phyloP scores from a whole-genome alignment of 768 basidiomycete genomes.

The Termitomyces sp. region DNA sequence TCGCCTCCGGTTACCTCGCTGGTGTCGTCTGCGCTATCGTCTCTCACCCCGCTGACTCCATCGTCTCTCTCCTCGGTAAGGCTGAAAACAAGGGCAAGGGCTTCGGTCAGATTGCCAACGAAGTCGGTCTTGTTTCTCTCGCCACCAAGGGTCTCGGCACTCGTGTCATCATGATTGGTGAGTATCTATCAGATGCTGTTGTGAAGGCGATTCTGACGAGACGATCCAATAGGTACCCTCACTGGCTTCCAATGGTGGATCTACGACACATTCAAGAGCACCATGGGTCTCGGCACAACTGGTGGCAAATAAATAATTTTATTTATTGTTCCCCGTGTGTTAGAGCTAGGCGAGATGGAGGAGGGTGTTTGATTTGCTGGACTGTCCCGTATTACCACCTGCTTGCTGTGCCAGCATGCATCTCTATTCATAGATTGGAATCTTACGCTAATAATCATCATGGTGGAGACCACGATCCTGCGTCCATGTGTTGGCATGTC shows the following conservation, averaged over 20 bases:
- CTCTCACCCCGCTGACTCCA: slow-evolving; percentile 92
- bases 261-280: slow-evolving; percentile 81
- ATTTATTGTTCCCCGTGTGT: not conserved
- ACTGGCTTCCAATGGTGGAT: slow-evolving; percentile 94
- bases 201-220: not conserved
- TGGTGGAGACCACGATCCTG: not conserved
- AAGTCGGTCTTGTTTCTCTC: slow-evolving; percentile 62
- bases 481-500: not conserved
- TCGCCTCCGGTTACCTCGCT: slow-evolving; percentile 89
- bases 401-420: slow-evolving; percentile 7
- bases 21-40: slow-evolving; percentile 96
- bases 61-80: slow-evolving; percentile 94
- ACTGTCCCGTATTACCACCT: slow-evolving; percentile 4
- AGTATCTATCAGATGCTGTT: slow-evolving; percentile 21
- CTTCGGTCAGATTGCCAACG: slow-evolving; percentile 63
- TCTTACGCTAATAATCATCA: slow-evolving; percentile 6
- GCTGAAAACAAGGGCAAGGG: slow-evolving; percentile 79
- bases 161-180: slow-evolving; percentile 82
- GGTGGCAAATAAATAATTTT: slow-evolving; percentile 68
- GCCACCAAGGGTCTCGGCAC: slow-evolving; percentile 87
- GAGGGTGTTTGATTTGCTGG: slow-evolving; percentile 3
- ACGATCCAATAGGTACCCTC: slow-evolving; percentile 29
- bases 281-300: slow-evolving; percentile 85
- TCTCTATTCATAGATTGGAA: slow-evolving; percentile 8
- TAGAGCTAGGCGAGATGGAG: not conserved